These are phyloP conservation scores for Prunus padus DNA, from an alignment of 306 rosid genomes.

Conservation along the genomic window DNA sequence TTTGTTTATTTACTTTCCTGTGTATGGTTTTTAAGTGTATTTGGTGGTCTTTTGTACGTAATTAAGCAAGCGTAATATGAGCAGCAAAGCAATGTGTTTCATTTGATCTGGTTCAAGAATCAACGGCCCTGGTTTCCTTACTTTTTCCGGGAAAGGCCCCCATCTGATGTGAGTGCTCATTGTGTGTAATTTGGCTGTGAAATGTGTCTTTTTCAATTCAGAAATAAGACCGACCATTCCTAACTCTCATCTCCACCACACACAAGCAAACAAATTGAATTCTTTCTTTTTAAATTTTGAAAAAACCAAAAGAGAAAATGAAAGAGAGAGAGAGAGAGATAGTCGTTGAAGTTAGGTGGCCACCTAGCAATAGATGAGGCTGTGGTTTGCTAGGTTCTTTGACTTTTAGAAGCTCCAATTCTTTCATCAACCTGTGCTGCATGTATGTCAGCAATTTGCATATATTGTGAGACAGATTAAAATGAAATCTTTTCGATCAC, in stretches of 20 bases:
- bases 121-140: neutral
- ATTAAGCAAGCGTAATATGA: slow-evolving; percentile 12
- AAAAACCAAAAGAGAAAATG: neutral
- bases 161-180: slow-evolving; percentile 18
- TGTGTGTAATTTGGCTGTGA: slow-evolving; percentile 21
- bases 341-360: neutral
- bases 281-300: neutral
- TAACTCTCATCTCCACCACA: neutral
- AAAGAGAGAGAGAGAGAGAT: neutral
- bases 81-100: neutral
- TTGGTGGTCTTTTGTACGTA: neutral
- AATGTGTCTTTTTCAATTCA: slow-evolving; percentile 20
- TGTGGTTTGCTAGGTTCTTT: neutral
- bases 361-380: neutral
- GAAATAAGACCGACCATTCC: slow-evolving; percentile 21
- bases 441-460: too few relatives aligned
- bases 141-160: slow-evolving; percentile 6
- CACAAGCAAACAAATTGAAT: neutral
- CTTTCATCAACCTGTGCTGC: too few relatives aligned
- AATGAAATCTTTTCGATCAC: too few relatives aligned
- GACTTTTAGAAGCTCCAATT: neutral
- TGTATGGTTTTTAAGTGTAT: slow-evolving; percentile 4
- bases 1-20: slow-evolving; percentile 11
- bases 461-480: too few relatives aligned
- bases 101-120: neutral